phyloP scores from a whole-genome alignment of 2,329 filamentous ascomycete genomes.

The Penicillium sp. region DNA sequence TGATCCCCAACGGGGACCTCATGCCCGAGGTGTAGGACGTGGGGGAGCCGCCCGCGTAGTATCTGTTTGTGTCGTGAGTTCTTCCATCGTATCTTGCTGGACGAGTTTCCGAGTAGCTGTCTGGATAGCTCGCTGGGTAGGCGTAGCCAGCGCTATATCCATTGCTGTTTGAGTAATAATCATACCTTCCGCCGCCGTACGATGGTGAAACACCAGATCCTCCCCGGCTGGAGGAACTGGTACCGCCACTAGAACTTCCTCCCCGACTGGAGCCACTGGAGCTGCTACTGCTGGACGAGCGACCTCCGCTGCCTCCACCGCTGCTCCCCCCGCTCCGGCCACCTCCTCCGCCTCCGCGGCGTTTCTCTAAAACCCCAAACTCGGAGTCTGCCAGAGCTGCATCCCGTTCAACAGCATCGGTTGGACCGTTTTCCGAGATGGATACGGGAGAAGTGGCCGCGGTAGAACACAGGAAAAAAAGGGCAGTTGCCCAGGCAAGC shows the following conservation, averaged over 20 bases:
- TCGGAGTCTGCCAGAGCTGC: conserved; percentile 11
- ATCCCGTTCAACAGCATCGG: conserved; percentile 24
- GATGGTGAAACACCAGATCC: conserved; percentile 14
- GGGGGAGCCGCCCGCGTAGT: conserved; percentile 54
- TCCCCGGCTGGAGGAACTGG: conserved; percentile 24
- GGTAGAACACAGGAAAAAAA: conserved; percentile 32
- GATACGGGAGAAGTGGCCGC: conserved; percentile 29
- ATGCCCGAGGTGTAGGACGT: conserved; percentile 7
- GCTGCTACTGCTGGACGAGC: conserved; percentile 22
- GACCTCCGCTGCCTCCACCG: conserved; percentile 27
- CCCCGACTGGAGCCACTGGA: conserved; percentile 20
- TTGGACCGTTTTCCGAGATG: conserved; percentile 24
- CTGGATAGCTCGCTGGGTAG: background rate
- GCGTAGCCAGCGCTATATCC: background rate
- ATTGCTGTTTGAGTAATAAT: conserved; percentile 10
- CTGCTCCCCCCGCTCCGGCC: conserved; percentile 26
- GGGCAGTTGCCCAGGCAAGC: conserved; percentile 25
- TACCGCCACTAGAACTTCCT: conserved; percentile 15
- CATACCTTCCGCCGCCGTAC: conserved; percentile 21
- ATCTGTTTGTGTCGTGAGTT: conserved; percentile 50
- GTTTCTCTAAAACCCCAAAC: conserved; percentile 43
- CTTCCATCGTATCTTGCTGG: conserved; percentile 22
- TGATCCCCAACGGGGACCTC: conserved; percentile 49
- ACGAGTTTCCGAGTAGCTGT: background rate
- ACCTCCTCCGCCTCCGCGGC: conserved; percentile 49